Conservation (phyloP, 2,329 filamentous ascomycete genomes). For the Aspergillus unguis region DNA sequence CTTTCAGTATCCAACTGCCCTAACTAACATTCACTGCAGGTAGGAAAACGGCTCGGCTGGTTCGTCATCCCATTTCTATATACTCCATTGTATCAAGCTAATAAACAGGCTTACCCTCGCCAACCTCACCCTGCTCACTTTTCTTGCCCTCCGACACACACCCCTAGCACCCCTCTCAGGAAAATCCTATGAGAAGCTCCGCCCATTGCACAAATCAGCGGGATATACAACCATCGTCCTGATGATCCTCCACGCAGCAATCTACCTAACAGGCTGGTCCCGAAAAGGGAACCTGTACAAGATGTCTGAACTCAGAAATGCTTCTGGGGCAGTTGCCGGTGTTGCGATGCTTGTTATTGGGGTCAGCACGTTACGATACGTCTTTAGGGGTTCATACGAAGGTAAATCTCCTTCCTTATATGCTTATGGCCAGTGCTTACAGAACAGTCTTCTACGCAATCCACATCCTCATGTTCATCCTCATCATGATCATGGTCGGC, state of each 20-base stretch:
- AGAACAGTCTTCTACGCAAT: neutral
- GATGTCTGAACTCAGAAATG: neutral
- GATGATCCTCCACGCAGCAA: neutral
- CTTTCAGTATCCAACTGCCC: neutral
- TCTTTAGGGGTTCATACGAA: too few species aligned
- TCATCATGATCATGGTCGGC: slow-evolving; percentile 3
- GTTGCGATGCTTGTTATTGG: too few species aligned
- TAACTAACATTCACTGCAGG: neutral
- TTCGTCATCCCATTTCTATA: neutral
- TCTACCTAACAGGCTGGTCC: neutral
- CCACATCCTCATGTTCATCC: neutral
- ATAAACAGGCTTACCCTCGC: neutral
- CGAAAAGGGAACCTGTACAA: neutral
- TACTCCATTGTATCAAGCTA: neutral
- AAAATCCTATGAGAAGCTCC: neutral
- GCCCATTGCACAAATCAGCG: neutral
- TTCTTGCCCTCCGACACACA: neutral
- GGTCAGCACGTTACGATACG: too few species aligned
- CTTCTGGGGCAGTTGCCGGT: neutral
- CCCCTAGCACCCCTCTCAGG: neutral
- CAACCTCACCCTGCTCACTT: neutral
- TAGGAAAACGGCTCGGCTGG: neutral
- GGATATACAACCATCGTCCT: neutral
- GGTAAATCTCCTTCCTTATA: too few species aligned
- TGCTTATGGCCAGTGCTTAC: neutral